Percentiles rank a stretch among this genome's conserved stretches.
phyloP scores from a whole-genome alignment of 1,284 basidiomycete genomes.

The Pseudozyma sp. region DNA sequence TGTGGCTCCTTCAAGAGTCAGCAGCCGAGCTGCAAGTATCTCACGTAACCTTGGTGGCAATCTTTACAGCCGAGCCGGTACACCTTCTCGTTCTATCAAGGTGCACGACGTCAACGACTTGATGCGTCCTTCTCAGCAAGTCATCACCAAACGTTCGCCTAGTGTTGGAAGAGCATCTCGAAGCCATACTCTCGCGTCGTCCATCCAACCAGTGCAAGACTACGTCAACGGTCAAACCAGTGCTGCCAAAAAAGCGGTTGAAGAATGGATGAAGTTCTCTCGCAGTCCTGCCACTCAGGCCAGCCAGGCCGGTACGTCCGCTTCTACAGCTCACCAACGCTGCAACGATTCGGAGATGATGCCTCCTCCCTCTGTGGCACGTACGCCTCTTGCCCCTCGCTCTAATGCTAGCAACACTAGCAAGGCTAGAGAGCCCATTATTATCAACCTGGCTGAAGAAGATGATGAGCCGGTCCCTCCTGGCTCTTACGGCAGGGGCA shows the following conservation, averaged over 20 bases:
- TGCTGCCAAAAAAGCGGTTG: background rate
- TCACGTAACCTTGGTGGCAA: background rate
- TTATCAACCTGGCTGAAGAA: too few relatives aligned
- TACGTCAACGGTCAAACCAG: too few relatives aligned
- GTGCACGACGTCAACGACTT: conserved; percentile 15
- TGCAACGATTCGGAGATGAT: background rate
- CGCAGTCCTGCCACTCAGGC: too few relatives aligned
- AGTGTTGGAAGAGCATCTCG: background rate
- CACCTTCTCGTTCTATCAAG: conserved; percentile 1
- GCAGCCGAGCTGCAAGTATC: background rate
- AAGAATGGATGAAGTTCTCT: background rate
- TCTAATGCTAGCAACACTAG: conserved; percentile 4
- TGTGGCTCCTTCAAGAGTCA: background rate
- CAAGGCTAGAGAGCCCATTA: background rate
- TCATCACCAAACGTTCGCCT: background rate
- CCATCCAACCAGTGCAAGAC: background rate
- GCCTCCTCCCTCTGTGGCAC: conserved; percentile 7
- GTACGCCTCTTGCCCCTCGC: background rate
- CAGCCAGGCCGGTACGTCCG: background rate
- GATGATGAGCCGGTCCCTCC: too few relatives aligned
- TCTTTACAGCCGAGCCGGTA: background rate
- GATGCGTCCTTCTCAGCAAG: background rate
- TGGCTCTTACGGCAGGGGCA: too few relatives aligned
- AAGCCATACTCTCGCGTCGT: background rate
- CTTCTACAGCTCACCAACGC: background rate